These are phyloP conservation scores for Scedosporium boydii DNA, from an alignment of 2,329 filamentous ascomycete genomes.

Conservation along the genomic window DNA sequence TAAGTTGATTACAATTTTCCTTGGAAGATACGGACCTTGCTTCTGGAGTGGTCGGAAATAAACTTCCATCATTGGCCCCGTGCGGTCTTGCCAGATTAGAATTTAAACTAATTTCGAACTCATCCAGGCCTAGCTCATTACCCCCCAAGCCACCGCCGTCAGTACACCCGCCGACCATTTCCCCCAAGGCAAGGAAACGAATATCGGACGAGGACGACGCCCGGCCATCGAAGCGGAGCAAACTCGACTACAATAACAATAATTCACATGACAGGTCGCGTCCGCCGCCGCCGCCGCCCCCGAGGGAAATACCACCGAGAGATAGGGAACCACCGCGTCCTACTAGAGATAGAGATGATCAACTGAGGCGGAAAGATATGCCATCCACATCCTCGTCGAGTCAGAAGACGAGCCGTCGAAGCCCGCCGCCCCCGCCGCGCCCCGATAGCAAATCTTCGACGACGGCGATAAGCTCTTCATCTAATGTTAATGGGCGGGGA, in stretches of 20 bases:
- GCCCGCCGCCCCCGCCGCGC: background rate
- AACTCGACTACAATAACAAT: slow-evolving; percentile 1
- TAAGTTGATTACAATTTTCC: background rate
- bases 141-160: slow-evolving; percentile 5
- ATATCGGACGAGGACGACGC: slow-evolving; percentile 4
- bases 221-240: slow-evolving; percentile 5
- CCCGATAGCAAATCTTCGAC: slow-evolving; percentile 19
- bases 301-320: background rate
- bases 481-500: slow-evolving; percentile 25
- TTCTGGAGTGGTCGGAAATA: background rate
- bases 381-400: background rate
- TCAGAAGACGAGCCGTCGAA: background rate
- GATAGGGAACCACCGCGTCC: background rate
- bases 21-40: too few relatives aligned
- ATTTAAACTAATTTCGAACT: background rate
- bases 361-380: background rate
- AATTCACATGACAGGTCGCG: background rate
- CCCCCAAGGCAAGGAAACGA: slow-evolving; percentile 1
- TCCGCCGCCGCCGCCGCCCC: too few relatives aligned
- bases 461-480: slow-evolving; percentile 22
- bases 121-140: slow-evolving; percentile 1
- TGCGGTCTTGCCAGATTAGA: background rate
- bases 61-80: background rate
- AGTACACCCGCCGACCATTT: background rate
- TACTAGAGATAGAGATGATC: background rate